A percentile compares a stretch with the other conserved stretches of the same genome.
Conservation (phyloP, 2,329 filamentous ascomycete species). For the Boeremia exigua region DNA sequence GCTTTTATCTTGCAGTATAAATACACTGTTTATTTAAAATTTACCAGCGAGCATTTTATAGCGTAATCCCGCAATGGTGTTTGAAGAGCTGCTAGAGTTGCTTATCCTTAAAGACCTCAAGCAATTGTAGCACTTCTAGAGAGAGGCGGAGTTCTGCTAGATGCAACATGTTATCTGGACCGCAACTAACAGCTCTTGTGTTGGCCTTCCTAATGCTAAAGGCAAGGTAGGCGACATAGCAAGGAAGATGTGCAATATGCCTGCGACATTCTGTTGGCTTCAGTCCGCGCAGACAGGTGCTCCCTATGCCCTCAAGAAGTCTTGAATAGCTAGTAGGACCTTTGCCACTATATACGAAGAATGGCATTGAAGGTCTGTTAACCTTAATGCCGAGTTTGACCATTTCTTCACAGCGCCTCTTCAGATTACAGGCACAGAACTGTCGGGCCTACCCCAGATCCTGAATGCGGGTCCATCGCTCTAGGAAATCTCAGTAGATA, state of each 20-base stretch:
- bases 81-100: conserved; percentile 9
- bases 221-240: conserved; percentile 15
- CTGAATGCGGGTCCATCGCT: conserved; percentile 15
- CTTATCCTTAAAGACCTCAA: conserved; percentile 19
- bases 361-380: conserved; percentile 16
- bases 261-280: conserved; percentile 19
- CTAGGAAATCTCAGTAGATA: conserved; percentile 10
- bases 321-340: conserved; percentile 6
- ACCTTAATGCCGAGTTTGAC: conserved; percentile 19
- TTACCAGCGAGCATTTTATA: conserved; percentile 12
- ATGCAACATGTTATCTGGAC: conserved; percentile 16
- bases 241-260: conserved; percentile 21
- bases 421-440: conserved; percentile 17
- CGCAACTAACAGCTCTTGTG: conserved; percentile 2
- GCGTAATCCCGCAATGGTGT: conserved; percentile 9
- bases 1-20: conserved; percentile 7
- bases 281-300: conserved; percentile 17
- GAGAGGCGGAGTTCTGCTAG: conserved; percentile 18
- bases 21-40: conserved; percentile 7
- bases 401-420: conserved; percentile 21
- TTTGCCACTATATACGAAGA: conserved; percentile 21
- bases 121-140: conserved; percentile 18
- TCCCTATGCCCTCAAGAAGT: conserved; percentile 5
- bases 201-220: conserved; percentile 12
- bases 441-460: conserved; percentile 13